A percentile compares a stretch with the other conserved stretches of the same genome.
phyloP scores from a whole-genome alignment of 2,329 filamentous ascomycete species.

The Septoria linicola region DNA sequence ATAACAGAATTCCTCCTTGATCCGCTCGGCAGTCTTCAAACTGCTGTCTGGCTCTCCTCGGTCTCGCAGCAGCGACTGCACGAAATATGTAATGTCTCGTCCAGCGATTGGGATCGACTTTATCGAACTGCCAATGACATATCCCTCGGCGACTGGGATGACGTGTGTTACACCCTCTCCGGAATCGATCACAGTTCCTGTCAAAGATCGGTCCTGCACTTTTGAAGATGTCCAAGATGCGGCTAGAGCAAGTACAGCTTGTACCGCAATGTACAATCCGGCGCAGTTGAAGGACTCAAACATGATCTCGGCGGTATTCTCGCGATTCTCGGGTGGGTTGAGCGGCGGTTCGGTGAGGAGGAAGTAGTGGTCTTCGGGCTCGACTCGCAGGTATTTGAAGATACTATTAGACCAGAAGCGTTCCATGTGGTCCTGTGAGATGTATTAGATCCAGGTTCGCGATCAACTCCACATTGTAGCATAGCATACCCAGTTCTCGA shows the following conservation, averaged over 20 bases:
- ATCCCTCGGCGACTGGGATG: slow-evolving; percentile 96
- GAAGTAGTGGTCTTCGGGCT: slow-evolving; percentile 98
- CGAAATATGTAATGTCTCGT: slow-evolving; percentile 98
- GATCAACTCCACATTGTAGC: neutral
- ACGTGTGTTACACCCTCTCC: slow-evolving; percentile 99
- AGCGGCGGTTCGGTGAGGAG: slow-evolving; percentile 96
- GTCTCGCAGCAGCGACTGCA: slow-evolving; percentile 92
- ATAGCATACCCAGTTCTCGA: slow-evolving; percentile 86
- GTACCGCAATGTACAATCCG: slow-evolving; percentile 96
- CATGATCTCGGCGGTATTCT: slow-evolving; percentile 99
- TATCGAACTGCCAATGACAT: slow-evolving; percentile 98
- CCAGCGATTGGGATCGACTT: slow-evolving; percentile 98
- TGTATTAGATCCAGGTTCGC: slow-evolving; percentile 22
- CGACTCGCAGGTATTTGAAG: slow-evolving; percentile 97
- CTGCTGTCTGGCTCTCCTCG: slow-evolving; percentile 95
- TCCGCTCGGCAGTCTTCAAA: slow-evolving; percentile 93
- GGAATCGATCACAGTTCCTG: slow-evolving; percentile 96
- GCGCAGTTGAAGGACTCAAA: slow-evolving; percentile 99
- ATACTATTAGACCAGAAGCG: slow-evolving; percentile 99
- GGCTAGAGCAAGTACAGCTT: slow-evolving; percentile 92
- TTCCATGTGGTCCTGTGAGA: slow-evolving; percentile 88
- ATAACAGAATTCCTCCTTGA: slow-evolving; percentile 99
- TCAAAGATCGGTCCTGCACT: slow-evolving; percentile 91
- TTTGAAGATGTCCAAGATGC: slow-evolving; percentile 99
- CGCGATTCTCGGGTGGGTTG: slow-evolving; percentile 97